These are phyloP conservation scores for Phytophthora aleatoria DNA, from an alignment of 352 stramenopile genomes.

Conservation along the genomic window DNA sequence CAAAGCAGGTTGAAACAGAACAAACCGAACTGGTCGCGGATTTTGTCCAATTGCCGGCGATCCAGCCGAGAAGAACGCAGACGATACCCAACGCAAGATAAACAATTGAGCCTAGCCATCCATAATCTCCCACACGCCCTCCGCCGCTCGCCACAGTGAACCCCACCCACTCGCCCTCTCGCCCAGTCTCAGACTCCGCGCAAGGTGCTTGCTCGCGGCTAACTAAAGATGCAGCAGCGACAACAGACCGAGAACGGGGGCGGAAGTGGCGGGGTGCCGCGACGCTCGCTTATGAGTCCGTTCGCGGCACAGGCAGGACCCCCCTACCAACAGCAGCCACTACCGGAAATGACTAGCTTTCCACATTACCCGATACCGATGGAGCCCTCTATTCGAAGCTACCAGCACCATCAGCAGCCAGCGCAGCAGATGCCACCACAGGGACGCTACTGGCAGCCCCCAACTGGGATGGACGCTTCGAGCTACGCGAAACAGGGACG, in stretches of 20 bases:
- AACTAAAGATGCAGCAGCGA: constrained; percentile 25
- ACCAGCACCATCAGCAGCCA: constrained; percentile 33
- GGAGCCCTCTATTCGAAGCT: constrained; percentile 35
- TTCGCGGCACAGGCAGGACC: constrained; percentile 11
- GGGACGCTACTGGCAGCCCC: constrained; percentile 33
- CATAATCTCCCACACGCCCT: constrained; percentile 15
- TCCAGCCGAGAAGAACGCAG: constrained; percentile 14
- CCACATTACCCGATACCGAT: constrained; percentile 35
- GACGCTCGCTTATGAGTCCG: constrained; percentile 22
- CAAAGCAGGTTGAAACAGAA: constrained; percentile 1
- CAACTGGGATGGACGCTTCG: constrained; percentile 17
- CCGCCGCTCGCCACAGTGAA: constrained; percentile 4
- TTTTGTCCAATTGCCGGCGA: constrained; percentile 38
- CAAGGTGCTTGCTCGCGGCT: background rate
- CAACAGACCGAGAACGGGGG: constrained; percentile 5
- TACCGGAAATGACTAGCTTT: constrained; percentile 27
- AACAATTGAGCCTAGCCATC: constrained; percentile 17
- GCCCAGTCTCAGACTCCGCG: constrained; percentile 3
- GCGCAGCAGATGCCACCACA: constrained; percentile 21
- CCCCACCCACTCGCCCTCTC: constrained; percentile 12
- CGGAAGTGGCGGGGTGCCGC: constrained; percentile 8
- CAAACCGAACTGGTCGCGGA: background rate
- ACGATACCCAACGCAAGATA: constrained; percentile 28
- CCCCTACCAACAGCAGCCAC: constrained; percentile 16
- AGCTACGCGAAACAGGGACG: constrained; percentile 29